phyloP scores from a whole-genome alignment of 129 eudicot species.

The Pulicaria dysenterica region DNA sequence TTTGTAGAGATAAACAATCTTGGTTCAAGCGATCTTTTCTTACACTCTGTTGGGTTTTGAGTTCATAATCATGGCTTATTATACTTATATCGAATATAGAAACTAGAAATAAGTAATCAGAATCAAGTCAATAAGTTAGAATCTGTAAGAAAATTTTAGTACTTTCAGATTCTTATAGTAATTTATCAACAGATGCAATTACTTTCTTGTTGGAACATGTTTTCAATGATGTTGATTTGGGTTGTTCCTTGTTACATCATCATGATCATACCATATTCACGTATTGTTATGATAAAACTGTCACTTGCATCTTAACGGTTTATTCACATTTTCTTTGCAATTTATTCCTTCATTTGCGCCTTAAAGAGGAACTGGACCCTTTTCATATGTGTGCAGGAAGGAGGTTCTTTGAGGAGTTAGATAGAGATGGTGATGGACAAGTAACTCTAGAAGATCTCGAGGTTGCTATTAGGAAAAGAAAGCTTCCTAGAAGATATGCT shows the following conservation, averaged over 20 bases:
- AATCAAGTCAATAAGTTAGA: background rate
- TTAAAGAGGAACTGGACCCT: slow-evolving; percentile 3
- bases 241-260: background rate
- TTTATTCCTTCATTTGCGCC: slow-evolving; percentile 17
- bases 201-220: background rate
- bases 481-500: slow-evolving; percentile 88
- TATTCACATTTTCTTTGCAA: background rate
- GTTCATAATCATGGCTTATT: background rate
- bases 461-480: slow-evolving; percentile 80
- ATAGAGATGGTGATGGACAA: slow-evolving; percentile 93
- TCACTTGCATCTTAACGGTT: slow-evolving; percentile 9
- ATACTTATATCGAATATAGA: background rate
- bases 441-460: slow-evolving; percentile 95
- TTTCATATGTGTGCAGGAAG: slow-evolving; percentile 49
- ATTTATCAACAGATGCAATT: background rate
- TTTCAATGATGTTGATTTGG: background rate
- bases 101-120: background rate
- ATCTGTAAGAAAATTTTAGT: background rate
- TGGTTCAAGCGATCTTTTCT: background rate
- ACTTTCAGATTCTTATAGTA: background rate
- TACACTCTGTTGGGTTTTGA: background rate
- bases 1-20: background rate
- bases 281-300: background rate
- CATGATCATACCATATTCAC: background rate
- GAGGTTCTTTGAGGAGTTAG: slow-evolving; percentile 88